A percentile compares a stretch with the other conserved stretches of the same genome.
Evolutionary conservation across 345 rosid species (phyloP).

Genomic region (Isatis tinctoria): DNA sequence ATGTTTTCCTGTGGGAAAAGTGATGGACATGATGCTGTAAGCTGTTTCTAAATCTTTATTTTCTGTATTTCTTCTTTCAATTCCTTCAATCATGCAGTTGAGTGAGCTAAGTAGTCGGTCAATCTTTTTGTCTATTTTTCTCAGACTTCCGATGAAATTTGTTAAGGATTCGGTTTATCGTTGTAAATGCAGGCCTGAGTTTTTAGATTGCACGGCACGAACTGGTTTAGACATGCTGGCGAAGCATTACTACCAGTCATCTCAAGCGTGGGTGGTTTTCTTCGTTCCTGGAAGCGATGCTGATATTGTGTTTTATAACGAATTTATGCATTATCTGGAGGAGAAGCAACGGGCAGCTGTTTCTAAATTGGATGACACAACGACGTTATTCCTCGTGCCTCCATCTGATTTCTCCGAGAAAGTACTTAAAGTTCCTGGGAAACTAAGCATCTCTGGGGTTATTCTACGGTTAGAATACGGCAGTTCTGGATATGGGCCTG

Average conservation of each 20-base stretch:
- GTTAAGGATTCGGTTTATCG: not conserved
- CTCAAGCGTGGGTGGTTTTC: slow-evolving; percentile 91
- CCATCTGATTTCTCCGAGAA: slow-evolving; percentile 94
- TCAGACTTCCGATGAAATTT: not conserved
- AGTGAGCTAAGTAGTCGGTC: not conserved
- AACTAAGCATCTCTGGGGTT: slow-evolving; percentile 92
- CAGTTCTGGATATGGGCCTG: slow-evolving; percentile 42
- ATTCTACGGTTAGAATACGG: slow-evolving; percentile 62
- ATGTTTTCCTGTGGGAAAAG: slow-evolving; percentile 92
- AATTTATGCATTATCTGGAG: slow-evolving; percentile 86
- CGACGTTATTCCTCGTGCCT: slow-evolving; percentile 92
- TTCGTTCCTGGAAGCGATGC: slow-evolving; percentile 87
- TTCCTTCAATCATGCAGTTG: not conserved
- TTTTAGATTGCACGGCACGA: slow-evolving; percentile 93
- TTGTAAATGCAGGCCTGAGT: slow-evolving; percentile 68
- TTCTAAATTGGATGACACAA: slow-evolving; percentile 82
- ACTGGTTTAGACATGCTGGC: slow-evolving; percentile 94
- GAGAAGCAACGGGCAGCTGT: slow-evolving; percentile 98
- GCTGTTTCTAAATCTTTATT: slow-evolving; percentile 4
- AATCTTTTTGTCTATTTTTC: not conserved
- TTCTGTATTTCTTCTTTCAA: not conserved
- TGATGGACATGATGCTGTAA: slow-evolving; percentile 77
- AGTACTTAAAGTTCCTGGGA: slow-evolving; percentile 88
- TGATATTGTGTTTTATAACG: slow-evolving; percentile 79
- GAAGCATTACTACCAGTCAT: slow-evolving; percentile 91